These are phyloP conservation scores for Alternaria alternata DNA, from an alignment of 2,329 filamentous ascomycete species.

Conservation along the genomic window DNA sequence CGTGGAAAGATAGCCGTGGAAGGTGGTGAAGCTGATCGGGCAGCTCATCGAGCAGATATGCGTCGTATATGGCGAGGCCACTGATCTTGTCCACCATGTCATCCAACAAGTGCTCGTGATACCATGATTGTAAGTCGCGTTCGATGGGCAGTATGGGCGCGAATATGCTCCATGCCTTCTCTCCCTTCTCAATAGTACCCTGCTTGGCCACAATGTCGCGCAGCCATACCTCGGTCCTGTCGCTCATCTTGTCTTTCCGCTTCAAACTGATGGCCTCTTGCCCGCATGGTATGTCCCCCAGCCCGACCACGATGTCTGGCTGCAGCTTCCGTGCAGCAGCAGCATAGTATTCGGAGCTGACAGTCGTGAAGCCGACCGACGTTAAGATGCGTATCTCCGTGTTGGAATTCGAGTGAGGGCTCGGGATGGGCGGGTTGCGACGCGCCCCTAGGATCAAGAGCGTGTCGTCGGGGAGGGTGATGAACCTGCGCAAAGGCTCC, in stretches of 20 bases:
- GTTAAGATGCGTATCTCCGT: slow-evolving; percentile 80
- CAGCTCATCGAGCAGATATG: slow-evolving; percentile 72
- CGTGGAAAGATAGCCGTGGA: slow-evolving; percentile 77
- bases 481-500: slow-evolving; percentile 76
- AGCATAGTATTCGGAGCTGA: slow-evolving; percentile 75
- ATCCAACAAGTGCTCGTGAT: slow-evolving; percentile 76
- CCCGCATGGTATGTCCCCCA: slow-evolving; percentile 76
- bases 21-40: slow-evolving; percentile 67
- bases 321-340: slow-evolving; percentile 70
- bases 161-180: slow-evolving; percentile 56
- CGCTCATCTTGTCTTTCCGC: slow-evolving; percentile 81
- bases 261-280: slow-evolving; percentile 69
- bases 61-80: slow-evolving; percentile 80
- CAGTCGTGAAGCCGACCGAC: slow-evolving; percentile 80
- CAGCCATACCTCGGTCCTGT: slow-evolving; percentile 85
- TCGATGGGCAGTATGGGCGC: slow-evolving; percentile 77
- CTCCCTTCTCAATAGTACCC: slow-evolving; percentile 38
- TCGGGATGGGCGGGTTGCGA: slow-evolving; percentile 76
- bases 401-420: slow-evolving; percentile 73
- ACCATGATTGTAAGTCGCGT: slow-evolving; percentile 78
- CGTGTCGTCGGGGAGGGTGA: slow-evolving; percentile 70
- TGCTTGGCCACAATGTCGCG: slow-evolving; percentile 67
- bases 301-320: slow-evolving; percentile 81
- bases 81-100: slow-evolving; percentile 63
- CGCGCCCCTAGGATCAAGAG: slow-evolving; percentile 79